A percentile compares a stretch with the other conserved stretches of the same genome.
phyloP scores from a whole-genome alignment of 176 grass and related monocot genomes.

The Saccharum officinarum region DNA sequence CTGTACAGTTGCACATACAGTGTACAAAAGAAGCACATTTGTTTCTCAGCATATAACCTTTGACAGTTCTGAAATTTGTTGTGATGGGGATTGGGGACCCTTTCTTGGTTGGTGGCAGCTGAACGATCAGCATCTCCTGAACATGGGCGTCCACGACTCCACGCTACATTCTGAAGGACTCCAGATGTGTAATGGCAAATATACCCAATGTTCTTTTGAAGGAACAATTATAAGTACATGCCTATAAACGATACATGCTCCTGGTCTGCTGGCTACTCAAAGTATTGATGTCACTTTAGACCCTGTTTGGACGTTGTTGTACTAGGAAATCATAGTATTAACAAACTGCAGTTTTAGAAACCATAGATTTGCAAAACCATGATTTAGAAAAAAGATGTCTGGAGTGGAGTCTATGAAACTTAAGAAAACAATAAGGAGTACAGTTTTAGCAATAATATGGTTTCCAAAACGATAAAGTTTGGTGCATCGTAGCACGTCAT shows the following conservation, averaged over 20 bases:
- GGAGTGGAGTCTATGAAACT: too few relatives aligned
- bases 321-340: not conserved
- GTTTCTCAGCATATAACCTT: conserved; percentile 1
- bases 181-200: too few relatives aligned
- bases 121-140: conserved; percentile 1
- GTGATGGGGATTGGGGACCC: not conserved
- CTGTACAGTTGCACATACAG: not conserved
- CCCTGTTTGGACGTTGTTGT: not conserved
- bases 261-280: not conserved
- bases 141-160: not conserved
- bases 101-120: not conserved
- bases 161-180: not conserved
- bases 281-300: not conserved
- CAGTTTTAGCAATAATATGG: too few relatives aligned
- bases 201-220: not conserved
- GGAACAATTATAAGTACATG: too few relatives aligned
- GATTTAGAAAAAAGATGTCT: not conserved
- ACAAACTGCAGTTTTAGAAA: not conserved
- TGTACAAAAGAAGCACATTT: conserved; percentile 12
- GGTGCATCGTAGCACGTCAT: not conserved
- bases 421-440: too few relatives aligned
- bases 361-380: not conserved
- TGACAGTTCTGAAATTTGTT: conserved; percentile 11
- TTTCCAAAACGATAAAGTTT: too few relatives aligned
- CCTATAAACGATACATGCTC: not conserved